Evolutionary conservation across 441 rosid genomes (phyloP), one percentile per base, ranked within the genome.

Genomic region (Corymbia citriodora): DNA sequence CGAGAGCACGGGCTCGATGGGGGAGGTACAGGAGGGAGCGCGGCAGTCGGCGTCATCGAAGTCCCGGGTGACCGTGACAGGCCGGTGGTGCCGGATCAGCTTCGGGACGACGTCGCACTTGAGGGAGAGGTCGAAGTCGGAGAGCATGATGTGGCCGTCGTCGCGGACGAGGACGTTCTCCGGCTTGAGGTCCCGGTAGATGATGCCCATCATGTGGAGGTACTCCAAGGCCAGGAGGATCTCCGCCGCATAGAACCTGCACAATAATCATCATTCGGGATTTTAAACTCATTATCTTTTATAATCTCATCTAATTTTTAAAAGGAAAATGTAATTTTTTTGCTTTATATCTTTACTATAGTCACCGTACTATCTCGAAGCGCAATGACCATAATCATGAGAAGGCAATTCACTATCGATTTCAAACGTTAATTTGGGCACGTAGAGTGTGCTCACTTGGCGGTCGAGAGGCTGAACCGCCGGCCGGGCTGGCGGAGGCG

Each of bases 201-300:
- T 95, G 36, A 95, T 93, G 81, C 97, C 97, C 97, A 95, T 95
- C 96, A 95, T 96, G 94, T 96, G 97, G 50, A 96, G 94, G 91
- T 94, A 96, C 93, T 96, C 97, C 40, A 95, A 89, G 55, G 96
- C 96, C 61, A 96, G 90, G 12, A 96, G 94, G 40, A 92, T 91
- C 93, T 95, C 96, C 6, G 96, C 96, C 82, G 96, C 97, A 87
- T 96, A 95, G 92, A 96, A 96, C 94, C 97, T 97, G 95, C 81
- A 87, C 33, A 81, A 25, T 48, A 87, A 36, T 59, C 36, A 70
- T 63, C 79, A 88, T 68, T 68, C 53, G 16, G 63, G 52, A 48
- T 21, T 10, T 65, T 33, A 48, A 15, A 88, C 48, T 49, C 33
- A 61, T 88, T 40, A 88, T 16, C 48, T 29, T 33, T 14, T 33